Percentiles rank a stretch among this genome's conserved stretches.
Conservation (phyloP, 176 grass and related monocot genomes). For the Raddia distichophylla region DNA sequence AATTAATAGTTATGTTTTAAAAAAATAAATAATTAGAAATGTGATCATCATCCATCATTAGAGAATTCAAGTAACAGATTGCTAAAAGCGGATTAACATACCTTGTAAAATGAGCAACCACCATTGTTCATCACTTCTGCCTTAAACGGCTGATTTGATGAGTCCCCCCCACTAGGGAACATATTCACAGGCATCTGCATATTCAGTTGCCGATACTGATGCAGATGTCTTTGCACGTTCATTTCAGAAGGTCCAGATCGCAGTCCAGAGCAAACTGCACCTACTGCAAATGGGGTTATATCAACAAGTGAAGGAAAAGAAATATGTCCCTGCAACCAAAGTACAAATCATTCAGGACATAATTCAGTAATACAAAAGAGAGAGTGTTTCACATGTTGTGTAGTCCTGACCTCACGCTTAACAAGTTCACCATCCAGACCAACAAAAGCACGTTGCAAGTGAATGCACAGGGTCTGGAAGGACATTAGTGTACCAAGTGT, state of each 20-base stretch:
- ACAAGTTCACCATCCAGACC: conserved; percentile 61
- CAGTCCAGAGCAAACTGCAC: conserved; percentile 38
- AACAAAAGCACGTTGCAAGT: conserved; percentile 85
- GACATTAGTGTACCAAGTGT: conserved; percentile 40
- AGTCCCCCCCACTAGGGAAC: conserved; percentile 32
- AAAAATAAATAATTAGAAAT: neutral
- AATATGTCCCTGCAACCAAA: conserved; percentile 69
- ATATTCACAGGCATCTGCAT: conserved; percentile 51
- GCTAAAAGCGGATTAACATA: conserved; percentile 25
- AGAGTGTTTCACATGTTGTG: neutral
- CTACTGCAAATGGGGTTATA: conserved; percentile 63
- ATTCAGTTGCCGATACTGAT: conserved; percentile 46
- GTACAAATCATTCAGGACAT: conserved; percentile 5
- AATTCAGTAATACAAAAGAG: conserved; percentile 6
- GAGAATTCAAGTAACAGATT: neutral
- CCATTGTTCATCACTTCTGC: conserved; percentile 7
- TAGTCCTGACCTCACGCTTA: conserved; percentile 60
- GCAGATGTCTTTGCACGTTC: conserved; percentile 36
- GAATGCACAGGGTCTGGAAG: conserved; percentile 80
- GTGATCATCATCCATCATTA: neutral
- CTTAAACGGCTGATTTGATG: conserved; percentile 27
- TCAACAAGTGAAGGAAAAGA: conserved; percentile 89
- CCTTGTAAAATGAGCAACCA: conserved; percentile 7
- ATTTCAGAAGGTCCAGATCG: conserved; percentile 28
- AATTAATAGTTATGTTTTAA: neutral